These are phyloP conservation scores for Dalbergia cochinchinensis DNA, from an alignment of 306 rosid species.

Conservation along the genomic window DNA sequence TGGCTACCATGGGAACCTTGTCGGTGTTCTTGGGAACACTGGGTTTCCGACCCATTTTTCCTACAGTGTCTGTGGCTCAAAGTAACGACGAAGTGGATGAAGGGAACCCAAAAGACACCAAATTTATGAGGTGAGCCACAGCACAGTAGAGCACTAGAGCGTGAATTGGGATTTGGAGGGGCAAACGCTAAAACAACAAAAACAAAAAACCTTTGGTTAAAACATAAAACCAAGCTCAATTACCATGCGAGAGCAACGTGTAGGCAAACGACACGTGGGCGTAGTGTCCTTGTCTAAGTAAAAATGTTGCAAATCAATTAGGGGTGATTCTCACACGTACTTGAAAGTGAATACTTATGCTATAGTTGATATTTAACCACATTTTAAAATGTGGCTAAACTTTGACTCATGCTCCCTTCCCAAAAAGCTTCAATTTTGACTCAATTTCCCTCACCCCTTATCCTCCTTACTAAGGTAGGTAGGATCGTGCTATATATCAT, in stretches of 20 bases:
- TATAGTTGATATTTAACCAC: too few relatives aligned
- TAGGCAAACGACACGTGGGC: background rate
- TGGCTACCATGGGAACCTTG: constrained; percentile 32
- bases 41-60: constrained; percentile 54
- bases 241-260: background rate
- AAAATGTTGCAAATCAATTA: too few relatives aligned
- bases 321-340: too few relatives aligned
- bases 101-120: background rate
- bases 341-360: too few relatives aligned
- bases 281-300: background rate
- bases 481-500: too few relatives aligned
- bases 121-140: background rate
- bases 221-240: background rate
- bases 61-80: background rate
- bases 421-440: too few relatives aligned
- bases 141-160: background rate
- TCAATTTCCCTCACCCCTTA: too few relatives aligned
- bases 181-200: background rate
- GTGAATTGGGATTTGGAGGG: constrained; percentile 1
- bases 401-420: too few relatives aligned
- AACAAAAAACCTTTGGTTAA: background rate
- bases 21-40: constrained; percentile 8
- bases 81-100: background rate
- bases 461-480: too few relatives aligned
- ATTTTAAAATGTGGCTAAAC: too few relatives aligned